phyloP scores from a whole-genome alignment of 163 green algal species.

The Volvox carteri region DNA sequence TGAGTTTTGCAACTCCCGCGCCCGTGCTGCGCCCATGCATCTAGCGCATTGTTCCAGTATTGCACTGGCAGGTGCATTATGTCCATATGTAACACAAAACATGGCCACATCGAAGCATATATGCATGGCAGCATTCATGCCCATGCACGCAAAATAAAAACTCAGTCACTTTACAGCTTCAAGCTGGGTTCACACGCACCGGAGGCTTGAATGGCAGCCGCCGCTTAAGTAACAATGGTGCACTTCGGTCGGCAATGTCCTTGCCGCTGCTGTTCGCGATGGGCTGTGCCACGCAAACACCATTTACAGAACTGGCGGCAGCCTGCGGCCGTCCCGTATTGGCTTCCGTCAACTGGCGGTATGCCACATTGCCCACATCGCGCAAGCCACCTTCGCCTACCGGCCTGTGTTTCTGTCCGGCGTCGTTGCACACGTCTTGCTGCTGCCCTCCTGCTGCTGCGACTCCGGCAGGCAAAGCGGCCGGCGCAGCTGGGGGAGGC shows the following conservation, averaged over 20 bases:
- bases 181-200: background rate
- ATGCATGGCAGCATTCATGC: too few relatives aligned
- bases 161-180: background rate
- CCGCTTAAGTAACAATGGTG: background rate
- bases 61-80: too few relatives aligned
- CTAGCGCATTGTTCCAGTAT: too few relatives aligned
- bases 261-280: background rate
- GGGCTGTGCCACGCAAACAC: background rate
- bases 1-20: too few relatives aligned
- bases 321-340: background rate
- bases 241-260: background rate
- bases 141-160: too few relatives aligned
- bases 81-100: too few relatives aligned
- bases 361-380: background rate
- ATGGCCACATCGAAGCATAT: too few relatives aligned
- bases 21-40: too few relatives aligned
- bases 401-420: background rate
- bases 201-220: slow-evolving; percentile 23
- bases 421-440: background rate
- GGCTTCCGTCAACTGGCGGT: background rate
- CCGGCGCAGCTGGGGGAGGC: background rate
- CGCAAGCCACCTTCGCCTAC: background rate
- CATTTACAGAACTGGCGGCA: background rate
- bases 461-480: background rate
- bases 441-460: too few relatives aligned